phyloP scores from a whole-genome alignment of 495 filamentous ascomycete genomes.

The Cairneyella variabilis region DNA sequence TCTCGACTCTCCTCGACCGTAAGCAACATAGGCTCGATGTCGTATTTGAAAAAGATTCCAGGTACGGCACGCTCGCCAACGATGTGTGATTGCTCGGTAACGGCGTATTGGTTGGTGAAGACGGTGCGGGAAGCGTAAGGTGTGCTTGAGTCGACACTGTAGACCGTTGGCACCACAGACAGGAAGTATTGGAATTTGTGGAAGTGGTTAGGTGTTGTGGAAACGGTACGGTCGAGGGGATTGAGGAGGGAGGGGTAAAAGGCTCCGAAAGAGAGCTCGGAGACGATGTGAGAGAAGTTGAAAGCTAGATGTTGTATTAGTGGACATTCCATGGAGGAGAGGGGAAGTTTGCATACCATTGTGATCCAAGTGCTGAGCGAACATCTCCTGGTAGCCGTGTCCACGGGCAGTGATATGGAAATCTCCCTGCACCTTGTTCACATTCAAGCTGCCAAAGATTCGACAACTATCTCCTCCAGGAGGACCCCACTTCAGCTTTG shows the following conservation, averaged over 20 bases:
- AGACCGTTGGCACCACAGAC: conserved; percentile 93
- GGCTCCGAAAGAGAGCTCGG: conserved; percentile 92
- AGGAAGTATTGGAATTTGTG: conserved; percentile 98
- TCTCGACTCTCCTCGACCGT: conserved; percentile 79
- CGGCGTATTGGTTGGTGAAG: conserved; percentile 97
- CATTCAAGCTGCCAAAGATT: conserved; percentile 83
- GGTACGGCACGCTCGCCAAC: conserved; percentile 71
- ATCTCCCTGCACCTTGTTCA: conserved; percentile 96
- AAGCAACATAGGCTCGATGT: conserved; percentile 93
- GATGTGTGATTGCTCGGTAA: conserved; percentile 72
- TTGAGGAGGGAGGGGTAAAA: conserved; percentile 92
- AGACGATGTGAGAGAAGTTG: conserved; percentile 98
- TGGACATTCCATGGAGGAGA: too few relatives aligned
- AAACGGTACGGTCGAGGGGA: conserved; percentile 87
- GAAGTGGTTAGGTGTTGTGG: conserved; percentile 70
- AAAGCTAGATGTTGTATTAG: conserved; percentile 67
- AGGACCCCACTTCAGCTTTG: conserved; percentile 53
- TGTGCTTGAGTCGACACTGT: conserved; percentile 55
- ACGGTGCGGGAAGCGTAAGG: conserved; percentile 47
- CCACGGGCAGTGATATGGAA: conserved; percentile 97
- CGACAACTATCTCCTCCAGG: conserved; percentile 61
- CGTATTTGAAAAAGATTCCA: conserved; percentile 98
- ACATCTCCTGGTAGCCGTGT: conserved; percentile 80
- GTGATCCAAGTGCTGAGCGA: conserved; percentile 71
- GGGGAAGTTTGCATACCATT: conserved; percentile 44